phyloP scores from a whole-genome alignment of 805 yeast genomes.

The Metschnikowia amazonensis region DNA sequence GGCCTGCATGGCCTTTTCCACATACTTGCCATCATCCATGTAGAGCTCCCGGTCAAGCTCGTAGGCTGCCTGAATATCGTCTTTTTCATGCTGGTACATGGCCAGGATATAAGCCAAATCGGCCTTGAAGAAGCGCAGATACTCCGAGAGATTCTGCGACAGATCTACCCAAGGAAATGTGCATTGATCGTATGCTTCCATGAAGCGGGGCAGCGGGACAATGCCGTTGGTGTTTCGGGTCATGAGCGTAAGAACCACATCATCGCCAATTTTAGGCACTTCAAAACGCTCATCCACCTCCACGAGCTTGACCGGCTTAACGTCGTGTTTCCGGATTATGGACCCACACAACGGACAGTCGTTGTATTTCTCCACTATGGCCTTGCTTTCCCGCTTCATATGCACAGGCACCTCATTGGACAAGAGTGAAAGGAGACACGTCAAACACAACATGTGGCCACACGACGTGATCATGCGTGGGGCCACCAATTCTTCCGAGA shows the following conservation, averaged over 20 bases:
- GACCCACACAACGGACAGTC: constrained; percentile 83
- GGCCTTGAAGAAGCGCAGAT: constrained; percentile 69
- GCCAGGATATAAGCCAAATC: constrained; percentile 49
- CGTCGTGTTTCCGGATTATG: constrained; percentile 46
- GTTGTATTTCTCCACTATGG: constrained; percentile 45
- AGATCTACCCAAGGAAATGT: constrained; percentile 55
- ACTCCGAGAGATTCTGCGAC: constrained; percentile 33
- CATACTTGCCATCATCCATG: constrained; percentile 55
- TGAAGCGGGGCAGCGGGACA: constrained; percentile 46
- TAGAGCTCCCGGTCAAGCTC: constrained; percentile 58
- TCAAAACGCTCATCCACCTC: constrained; percentile 52
- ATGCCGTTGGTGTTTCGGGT: constrained; percentile 37
- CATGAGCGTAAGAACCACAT: constrained; percentile 64
- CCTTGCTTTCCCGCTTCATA: constrained; percentile 34
- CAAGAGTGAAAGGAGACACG: constrained; percentile 72
- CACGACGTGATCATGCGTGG: constrained; percentile 89
- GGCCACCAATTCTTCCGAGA: constrained; percentile 78
- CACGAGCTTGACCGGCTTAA: constrained; percentile 60
- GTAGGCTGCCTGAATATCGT: constrained; percentile 45
- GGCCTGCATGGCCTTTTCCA: constrained; percentile 50
- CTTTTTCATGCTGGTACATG: constrained; percentile 59
- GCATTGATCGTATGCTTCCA: constrained; percentile 27
- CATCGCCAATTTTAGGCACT: constrained; percentile 53
- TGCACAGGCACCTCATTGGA: constrained; percentile 47
- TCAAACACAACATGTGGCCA: constrained; percentile 87